A percentile compares a stretch with the other conserved stretches of the same genome.
Conservation (phyloP, 352 stramenopile genomes). For the Pythium biforme region DNA sequence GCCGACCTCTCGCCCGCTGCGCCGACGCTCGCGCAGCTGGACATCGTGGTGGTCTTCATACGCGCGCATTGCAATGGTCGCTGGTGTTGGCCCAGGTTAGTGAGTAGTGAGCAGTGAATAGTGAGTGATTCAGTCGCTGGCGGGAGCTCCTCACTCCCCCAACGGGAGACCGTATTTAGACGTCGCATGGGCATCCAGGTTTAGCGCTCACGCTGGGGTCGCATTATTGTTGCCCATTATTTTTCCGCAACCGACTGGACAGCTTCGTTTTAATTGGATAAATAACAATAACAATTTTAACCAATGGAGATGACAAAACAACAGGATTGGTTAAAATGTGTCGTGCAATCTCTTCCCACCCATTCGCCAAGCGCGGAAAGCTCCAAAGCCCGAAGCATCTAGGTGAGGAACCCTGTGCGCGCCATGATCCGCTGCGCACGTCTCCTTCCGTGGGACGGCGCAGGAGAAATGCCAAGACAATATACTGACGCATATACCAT, state of each 20-base stretch:
- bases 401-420: conserved; percentile 12
- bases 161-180: too few relatives aligned
- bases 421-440: background rate
- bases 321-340: conserved; percentile 25
- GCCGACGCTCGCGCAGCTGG: conserved; percentile 1
- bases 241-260: too few relatives aligned
- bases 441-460: background rate
- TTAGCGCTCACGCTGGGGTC: too few relatives aligned
- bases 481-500: background rate
- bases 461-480: background rate
- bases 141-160: too few relatives aligned
- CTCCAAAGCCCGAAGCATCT: background rate
- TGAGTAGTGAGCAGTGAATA: too few relatives aligned
- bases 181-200: too few relatives aligned
- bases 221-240: too few relatives aligned
- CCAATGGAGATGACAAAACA: too few relatives aligned
- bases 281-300: conserved; percentile 13
- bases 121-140: too few relatives aligned
- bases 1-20: background rate
- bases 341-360: conserved; percentile 26
- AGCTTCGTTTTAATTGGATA: too few relatives aligned
- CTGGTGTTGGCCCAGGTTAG: too few relatives aligned
- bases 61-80: conserved; percentile 1
- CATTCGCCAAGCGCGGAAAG: conserved; percentile 17
- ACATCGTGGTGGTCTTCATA: conserved; percentile 8